phyloP scores from a whole-genome alignment of 192 early-diverging fungal species.

The Cetraspora pellucida region DNA sequence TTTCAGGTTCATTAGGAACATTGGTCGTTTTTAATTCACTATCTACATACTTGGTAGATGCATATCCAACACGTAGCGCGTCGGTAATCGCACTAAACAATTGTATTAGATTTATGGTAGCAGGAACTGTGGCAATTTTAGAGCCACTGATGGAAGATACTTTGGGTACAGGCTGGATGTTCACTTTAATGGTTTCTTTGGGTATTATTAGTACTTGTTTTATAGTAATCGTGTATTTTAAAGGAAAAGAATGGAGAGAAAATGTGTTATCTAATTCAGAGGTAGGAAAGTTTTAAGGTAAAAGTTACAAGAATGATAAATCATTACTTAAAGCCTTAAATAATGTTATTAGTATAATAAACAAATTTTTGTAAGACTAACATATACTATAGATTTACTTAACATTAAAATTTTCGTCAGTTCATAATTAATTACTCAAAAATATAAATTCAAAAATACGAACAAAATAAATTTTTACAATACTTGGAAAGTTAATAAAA shows the following conservation, averaged over 20 bases:
- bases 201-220: background rate
- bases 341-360: too few species aligned
- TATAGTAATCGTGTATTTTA: conserved; percentile 10
- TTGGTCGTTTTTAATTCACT: background rate
- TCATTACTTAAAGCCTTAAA: too few species aligned
- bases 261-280: too few species aligned
- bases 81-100: conserved; percentile 6
- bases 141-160: background rate
- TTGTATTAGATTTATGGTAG: background rate
- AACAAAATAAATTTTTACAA: too few species aligned
- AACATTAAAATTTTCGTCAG: too few species aligned
- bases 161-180: conserved; percentile 17
- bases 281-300: too few species aligned
- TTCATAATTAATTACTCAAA: too few species aligned
- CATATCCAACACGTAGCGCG: background rate
- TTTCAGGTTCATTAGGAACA: background rate
- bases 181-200: background rate
- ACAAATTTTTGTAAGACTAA: too few species aligned
- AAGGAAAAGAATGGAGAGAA: conserved; percentile 25
- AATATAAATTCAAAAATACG: too few species aligned
- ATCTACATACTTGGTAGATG: conserved; percentile 11
- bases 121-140: background rate
- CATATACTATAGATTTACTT: too few species aligned
- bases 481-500: too few species aligned
- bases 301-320: too few species aligned